Evolutionary conservation across 805 yeast species (phyloP), one percentile per base, ranked within the genome.

Genomic region (Wickerhamiella vanderwaltii): DNA sequence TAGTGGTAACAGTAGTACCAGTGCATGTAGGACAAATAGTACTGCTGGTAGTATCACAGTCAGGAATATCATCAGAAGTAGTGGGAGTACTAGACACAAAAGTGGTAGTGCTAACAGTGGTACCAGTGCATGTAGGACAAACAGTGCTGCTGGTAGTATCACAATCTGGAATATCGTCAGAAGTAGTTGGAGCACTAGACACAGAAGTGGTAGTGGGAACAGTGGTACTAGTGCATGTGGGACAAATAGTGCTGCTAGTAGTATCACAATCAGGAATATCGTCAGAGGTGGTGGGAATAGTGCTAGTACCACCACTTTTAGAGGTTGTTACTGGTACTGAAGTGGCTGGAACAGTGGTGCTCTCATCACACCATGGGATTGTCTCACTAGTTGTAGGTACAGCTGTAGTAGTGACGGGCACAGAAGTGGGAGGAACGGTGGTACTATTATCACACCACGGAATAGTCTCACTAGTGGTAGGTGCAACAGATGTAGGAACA

Each of bases 241-340:
- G 26, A 23, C 7, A 7, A 23, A 7, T 23, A 23, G 26, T 7
- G 11, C 9, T 11, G 26, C 11, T 23, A 23, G 11, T 23, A 7
- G 7, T 11, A 23, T 23, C 26, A 23, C 26, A 23, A 11, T 23
- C 7, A 23, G 26, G 26, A 23, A 23, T 7, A 11, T 23, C 26
- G n/a, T n/a, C n/a, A n/a, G n/a, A n/a, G n/a, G n/a, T n/a, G n/a
- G n/a, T n/a, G n/a, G n/a, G n/a, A n/a, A n/a, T n/a, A n/a, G n/a
- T n/a, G 26, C 33, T 30, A 30, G 6, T 29, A 33, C 18, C 41
- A 30, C 33, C 84, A 78, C 7, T 87, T 77, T 56, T 84, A 84
- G 56, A 84, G 91, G 43, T 79, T 87, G 15, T 91, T 91, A 51
- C 91, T 80, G 55, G 78, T 83, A 3, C 97, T 91, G 44, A 91